phyloP scores from a whole-genome alignment of 805 yeast species.

The Yamadazyma nakazawae region DNA sequence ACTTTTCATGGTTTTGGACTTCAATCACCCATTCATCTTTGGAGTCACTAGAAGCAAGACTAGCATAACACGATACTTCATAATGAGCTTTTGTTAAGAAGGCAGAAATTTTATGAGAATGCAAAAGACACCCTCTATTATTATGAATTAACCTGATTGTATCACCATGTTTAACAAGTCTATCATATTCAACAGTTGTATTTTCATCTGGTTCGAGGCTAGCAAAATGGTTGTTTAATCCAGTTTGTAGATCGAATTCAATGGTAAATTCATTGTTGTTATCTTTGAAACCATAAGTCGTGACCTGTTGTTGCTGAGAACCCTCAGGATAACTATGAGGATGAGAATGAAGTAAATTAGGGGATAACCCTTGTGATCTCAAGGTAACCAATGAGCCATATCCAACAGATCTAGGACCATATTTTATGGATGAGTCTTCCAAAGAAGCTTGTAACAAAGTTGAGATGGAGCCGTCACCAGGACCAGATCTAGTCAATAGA shows the following conservation, averaged over 20 bases:
- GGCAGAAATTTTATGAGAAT: slow-evolving; percentile 77
- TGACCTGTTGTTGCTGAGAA: slow-evolving; percentile 89
- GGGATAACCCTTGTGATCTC: slow-evolving; percentile 68
- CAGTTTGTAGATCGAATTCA: slow-evolving; percentile 53
- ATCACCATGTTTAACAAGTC: slow-evolving; percentile 56
- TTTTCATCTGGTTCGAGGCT: slow-evolving; percentile 24
- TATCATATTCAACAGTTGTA: slow-evolving; percentile 20
- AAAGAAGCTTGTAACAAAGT: slow-evolving; percentile 88
- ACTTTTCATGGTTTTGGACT: slow-evolving; percentile 57
- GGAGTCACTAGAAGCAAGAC: slow-evolving; percentile 62
- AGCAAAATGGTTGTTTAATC: slow-evolving; percentile 26
- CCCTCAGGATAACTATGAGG: slow-evolving; percentile 85
- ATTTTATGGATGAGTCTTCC: slow-evolving; percentile 57
- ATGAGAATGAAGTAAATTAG: slow-evolving; percentile 85
- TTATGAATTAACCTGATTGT: slow-evolving; percentile 70
- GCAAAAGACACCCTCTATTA: slow-evolving; percentile 69
- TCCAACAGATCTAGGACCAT: slow-evolving; percentile 67
- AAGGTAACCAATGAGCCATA: slow-evolving; percentile 61
- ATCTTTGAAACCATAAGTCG: slow-evolving; percentile 89
- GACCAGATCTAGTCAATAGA: slow-evolving; percentile 74
- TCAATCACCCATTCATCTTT: slow-evolving; percentile 92
- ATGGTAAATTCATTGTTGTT: slow-evolving; percentile 79
- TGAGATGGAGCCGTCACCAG: slow-evolving; percentile 90
- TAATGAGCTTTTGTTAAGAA: slow-evolving; percentile 62
- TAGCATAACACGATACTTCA: slow-evolving; percentile 91